Conservation (phyloP, 2,329 filamentous ascomycete genomes). For the Curvularia sp. region DNA sequence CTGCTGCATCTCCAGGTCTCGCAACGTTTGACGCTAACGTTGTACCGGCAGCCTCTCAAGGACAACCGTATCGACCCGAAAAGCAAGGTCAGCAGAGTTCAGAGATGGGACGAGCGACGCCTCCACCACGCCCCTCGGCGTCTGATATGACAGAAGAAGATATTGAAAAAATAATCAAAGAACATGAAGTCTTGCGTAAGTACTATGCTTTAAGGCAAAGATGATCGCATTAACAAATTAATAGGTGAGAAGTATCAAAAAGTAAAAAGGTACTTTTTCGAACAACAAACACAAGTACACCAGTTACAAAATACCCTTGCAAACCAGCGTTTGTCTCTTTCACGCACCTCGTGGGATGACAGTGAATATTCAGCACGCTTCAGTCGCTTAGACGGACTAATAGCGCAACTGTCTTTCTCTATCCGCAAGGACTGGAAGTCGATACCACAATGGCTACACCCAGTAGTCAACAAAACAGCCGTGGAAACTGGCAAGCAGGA, state of each 20-base stretch:
- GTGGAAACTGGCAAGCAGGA: slow-evolving; percentile 89
- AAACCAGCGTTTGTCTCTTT: slow-evolving; percentile 92
- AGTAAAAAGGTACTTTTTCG: slow-evolving; percentile 97
- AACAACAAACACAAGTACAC: slow-evolving; percentile 87
- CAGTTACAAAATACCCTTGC: slow-evolving; percentile 97
- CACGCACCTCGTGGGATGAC: slow-evolving; percentile 91
- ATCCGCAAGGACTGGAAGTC: slow-evolving; percentile 92
- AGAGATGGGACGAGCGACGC: slow-evolving; percentile 53
- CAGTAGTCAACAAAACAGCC: slow-evolving; percentile 83
- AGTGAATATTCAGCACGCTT: slow-evolving; percentile 92
- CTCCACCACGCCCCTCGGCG: slow-evolving; percentile 52
- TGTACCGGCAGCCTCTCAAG: slow-evolving; percentile 54
- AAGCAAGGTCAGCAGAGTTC: slow-evolving; percentile 39
- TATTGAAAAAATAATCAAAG: slow-evolving; percentile 55
- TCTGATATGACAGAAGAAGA: slow-evolving; percentile 58
- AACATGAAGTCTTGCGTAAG: slow-evolving; percentile 60
- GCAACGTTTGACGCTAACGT: slow-evolving; percentile 55
- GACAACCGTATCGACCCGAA: slow-evolving; percentile 52
- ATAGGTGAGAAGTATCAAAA: slow-evolving; percentile 95
- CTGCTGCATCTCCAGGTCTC: slow-evolving; percentile 48
- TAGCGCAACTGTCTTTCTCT: slow-evolving; percentile 93
- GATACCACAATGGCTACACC: slow-evolving; percentile 80
- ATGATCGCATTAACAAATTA: slow-evolving; percentile 11
- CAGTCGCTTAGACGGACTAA: slow-evolving; percentile 87
- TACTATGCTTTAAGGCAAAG: background rate